Evolutionary conservation across 164 flowering plant genomes (phyloP).

Genomic region (Kalanchoe fedtschenkoi): DNA sequence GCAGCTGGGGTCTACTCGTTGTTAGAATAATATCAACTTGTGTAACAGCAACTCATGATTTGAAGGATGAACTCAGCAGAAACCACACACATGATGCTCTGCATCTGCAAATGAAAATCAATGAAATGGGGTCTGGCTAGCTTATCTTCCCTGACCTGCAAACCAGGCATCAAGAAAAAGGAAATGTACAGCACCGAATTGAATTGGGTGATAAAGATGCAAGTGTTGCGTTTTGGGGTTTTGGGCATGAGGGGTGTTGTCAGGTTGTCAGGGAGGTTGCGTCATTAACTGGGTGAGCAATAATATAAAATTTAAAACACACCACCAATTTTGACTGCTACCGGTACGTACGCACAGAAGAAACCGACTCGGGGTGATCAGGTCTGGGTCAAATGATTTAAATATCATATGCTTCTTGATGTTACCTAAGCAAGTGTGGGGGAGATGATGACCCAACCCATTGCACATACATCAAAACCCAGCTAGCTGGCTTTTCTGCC

Average conservation of each 20-base stretch:
- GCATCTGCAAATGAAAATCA: neutral
- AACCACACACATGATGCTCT: neutral
- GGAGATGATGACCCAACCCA: neutral
- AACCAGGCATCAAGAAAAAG: slow-evolving; percentile 3
- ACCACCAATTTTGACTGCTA: slow-evolving; percentile 2
- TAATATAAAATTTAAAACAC: neutral
- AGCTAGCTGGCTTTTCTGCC: neutral
- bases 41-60: neutral
- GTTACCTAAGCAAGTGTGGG: neutral
- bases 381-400: neutral
- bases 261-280: slow-evolving; percentile 1
- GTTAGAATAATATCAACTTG: neutral
- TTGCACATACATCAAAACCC: slow-evolving; percentile 6
- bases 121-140: neutral
- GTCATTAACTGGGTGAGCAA: neutral
- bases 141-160: slow-evolving; percentile 1
- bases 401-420: neutral
- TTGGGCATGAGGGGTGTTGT: slow-evolving; percentile 5
- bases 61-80: neutral
- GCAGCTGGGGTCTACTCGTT: too few species aligned
- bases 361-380: neutral
- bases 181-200: neutral
- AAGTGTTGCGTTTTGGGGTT: neutral
- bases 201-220: neutral
- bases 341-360: neutral